Evolutionary conservation across 2,329 filamentous ascomycete genomes (phyloP), one percentile per base, ranked within the genome.

Genomic region (Monilinia fructicola): DNA sequence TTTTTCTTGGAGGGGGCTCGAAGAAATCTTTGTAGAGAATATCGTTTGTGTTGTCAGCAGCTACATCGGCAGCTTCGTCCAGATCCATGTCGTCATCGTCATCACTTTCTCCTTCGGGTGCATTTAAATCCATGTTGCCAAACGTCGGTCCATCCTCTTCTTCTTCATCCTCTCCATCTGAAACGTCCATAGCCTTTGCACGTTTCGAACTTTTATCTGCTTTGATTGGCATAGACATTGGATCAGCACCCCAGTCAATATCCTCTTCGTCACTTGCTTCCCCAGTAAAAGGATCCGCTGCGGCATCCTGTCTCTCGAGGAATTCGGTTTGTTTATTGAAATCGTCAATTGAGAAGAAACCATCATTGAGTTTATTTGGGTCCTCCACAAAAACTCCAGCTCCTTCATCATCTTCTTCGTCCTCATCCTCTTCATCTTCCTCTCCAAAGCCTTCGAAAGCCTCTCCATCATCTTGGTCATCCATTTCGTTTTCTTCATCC

Each of bases 281-380:
- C 69, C 90, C 90, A 66, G 90, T 89, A 72, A 90, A 88, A 48
- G 87, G 86, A 71, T 94, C 91, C 38, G 90, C 92, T 70, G 85
- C 84, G 38, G 86, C 85, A 77, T 98, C 94, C 77, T 93, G 90
- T 70, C 91, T 87, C 78, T 99, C 95, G 59, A 97, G 87, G 76
- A 90, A 90, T 74, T 96, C 92, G 2, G 93, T 92, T 76, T 96
- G 91, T 76, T 90, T 92, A 82, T 99, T 99, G 84, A 99, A 99
- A 68, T 96, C 88, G 74, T 98, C 93, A 73, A 99, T 94, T 21
- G 92, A 96, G 80, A 99, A 99, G 81, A 99, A 99, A 6, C 93
- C 94, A 75, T 99, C 95, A 74, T 99, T 98, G 42, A 99, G 85
- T 9, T 93, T 92, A 75, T 95, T 84, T 4, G 88, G 87, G 74